A percentile compares a stretch with the other conserved stretches of the same genome.
Evolutionary conservation across 2,329 filamentous ascomycete genomes (phyloP).

Genomic region (Verticillium nubilum): DNA sequence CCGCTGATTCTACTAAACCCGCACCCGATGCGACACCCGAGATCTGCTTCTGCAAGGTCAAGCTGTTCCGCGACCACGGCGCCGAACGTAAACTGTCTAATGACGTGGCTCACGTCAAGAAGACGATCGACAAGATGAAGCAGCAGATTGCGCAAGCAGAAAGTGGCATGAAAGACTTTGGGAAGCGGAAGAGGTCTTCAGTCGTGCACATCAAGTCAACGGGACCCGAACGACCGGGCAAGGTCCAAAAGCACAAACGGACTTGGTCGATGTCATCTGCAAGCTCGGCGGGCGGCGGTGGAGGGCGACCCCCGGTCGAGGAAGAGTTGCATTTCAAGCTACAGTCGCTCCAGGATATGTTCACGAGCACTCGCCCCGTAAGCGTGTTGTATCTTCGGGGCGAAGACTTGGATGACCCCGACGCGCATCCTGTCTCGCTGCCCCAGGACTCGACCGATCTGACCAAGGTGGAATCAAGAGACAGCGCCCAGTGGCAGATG

Average conservation of each 20-base stretch:
- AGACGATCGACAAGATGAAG: conserved; percentile 92
- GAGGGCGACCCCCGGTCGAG: conserved; percentile 48
- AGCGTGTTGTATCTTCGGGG: conserved; percentile 75
- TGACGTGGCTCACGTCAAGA: conserved; percentile 90
- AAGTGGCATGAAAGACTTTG: conserved; percentile 60
- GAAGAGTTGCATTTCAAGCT: conserved; percentile 78
- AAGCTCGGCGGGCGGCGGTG: conserved; percentile 49
- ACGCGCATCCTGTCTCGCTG: conserved; percentile 70
- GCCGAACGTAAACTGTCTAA: conserved; percentile 94
- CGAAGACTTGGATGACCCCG: conserved; percentile 73
- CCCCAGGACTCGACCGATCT: conserved; percentile 62
- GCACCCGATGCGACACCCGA: conserved; percentile 49
- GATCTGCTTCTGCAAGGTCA: conserved; percentile 93
- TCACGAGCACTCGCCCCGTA: conserved; percentile 73
- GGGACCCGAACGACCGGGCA: conserved; percentile 62
- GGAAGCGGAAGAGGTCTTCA: conserved; percentile 56
- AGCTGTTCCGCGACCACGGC: conserved; percentile 92
- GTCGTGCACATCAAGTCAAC: conserved; percentile 32
- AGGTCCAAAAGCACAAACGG: conserved; percentile 82
- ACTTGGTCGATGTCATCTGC: conserved; percentile 92
- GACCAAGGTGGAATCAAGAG: conserved; percentile 43
- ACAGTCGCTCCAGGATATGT: conserved; percentile 79
- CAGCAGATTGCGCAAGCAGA: conserved; percentile 82
- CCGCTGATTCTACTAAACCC: conserved; percentile 43
- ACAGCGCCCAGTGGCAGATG: conserved; percentile 43